Base-by-base conservation (phyloP, 148 eudicot species). In the Chenopodium formosanum region DNA sequence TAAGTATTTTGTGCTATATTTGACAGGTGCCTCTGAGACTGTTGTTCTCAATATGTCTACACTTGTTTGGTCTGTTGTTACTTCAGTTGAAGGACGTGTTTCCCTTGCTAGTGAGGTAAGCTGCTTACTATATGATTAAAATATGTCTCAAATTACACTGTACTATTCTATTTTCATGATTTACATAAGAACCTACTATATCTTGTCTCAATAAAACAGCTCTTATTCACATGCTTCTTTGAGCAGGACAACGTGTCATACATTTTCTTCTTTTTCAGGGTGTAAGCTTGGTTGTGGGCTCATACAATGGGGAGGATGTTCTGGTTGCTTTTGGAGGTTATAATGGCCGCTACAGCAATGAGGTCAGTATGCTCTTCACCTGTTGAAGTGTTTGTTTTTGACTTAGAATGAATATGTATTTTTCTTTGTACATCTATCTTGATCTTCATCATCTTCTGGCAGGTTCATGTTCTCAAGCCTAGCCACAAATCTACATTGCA, bases 21-120 rank as follows among this genome's bases (percentile, higher is more conserved):
- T 70, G 80, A 85, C 95, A 97, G 99, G 99, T 82, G 99, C 90
- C 78, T 87, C 93, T 14, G 94, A 94, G 84, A 97, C 99, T 75
- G 88, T 92, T 81, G 99, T 92, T 82, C 94, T 97, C 75, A 94
- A 94, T 89, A 97, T 97, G 98, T 91, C 95, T 29, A 97, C 98
- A 19, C 89, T 97, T 83, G 81, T 84, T 73, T 97, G 99, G 99
- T 97, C 99, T n/a, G 87, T 91, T 78, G 97, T 97, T 53, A 97
- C 98, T 65, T 90, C 90, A 82, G 94, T 97, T 68, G 83, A 93
- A 87, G 98, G 99, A 52, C 98, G 98, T 76, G 94, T 89, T 85
- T 94, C 99, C 60, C 88, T 97, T 86, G 99, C 95, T 74, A 92
- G 98, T 81, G 99, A 97, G 99, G 99, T 97, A 87, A 79, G 23